phyloP scores from a whole-genome alignment of 2,329 filamentous ascomycete species.

The Diaporthe vaccinii region DNA sequence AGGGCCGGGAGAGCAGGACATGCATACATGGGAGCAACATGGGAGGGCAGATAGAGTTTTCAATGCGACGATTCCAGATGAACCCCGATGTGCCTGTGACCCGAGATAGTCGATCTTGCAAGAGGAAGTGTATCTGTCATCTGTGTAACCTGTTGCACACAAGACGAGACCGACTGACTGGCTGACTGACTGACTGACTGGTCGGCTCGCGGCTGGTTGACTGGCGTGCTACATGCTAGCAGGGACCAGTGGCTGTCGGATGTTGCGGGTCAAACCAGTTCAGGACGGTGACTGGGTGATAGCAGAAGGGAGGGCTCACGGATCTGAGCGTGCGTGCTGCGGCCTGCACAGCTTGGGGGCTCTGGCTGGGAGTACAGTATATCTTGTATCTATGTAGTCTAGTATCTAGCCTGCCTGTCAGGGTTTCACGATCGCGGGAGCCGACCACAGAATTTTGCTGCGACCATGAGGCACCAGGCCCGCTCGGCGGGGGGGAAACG shows the following conservation, averaged over 20 bases:
- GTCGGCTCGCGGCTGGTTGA: neutral
- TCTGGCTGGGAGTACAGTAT: neutral
- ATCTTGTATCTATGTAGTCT: neutral
- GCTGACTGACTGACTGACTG: neutral
- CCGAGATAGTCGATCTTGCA: slow-evolving; percentile 4
- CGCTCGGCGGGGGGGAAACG: slow-evolving; percentile 10
- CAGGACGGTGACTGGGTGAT: slow-evolving; percentile 25
- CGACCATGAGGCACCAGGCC: slow-evolving; percentile 3
- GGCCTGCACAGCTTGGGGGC: neutral
- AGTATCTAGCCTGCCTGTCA: neutral
- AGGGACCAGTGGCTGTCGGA: slow-evolving; percentile 4
- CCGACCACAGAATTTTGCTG: slow-evolving; percentile 16
- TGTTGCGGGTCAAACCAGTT: slow-evolving; percentile 5
- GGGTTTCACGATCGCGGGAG: slow-evolving; percentile 29
- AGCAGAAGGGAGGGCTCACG: neutral
- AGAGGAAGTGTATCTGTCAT: neutral
- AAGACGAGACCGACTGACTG: too few relatives aligned
- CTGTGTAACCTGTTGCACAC: neutral
- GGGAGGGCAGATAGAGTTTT: slow-evolving; percentile 27
- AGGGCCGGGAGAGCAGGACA: neutral
- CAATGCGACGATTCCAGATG: slow-evolving; percentile 31
- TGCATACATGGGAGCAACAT: neutral
- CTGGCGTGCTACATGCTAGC: neutral
- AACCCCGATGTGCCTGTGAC: slow-evolving; percentile 12
- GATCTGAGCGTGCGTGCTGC: slow-evolving; percentile 22